Conservation (phyloP, 2,329 filamentous ascomycete species). For the Scortechinia acanthostroma region DNA sequence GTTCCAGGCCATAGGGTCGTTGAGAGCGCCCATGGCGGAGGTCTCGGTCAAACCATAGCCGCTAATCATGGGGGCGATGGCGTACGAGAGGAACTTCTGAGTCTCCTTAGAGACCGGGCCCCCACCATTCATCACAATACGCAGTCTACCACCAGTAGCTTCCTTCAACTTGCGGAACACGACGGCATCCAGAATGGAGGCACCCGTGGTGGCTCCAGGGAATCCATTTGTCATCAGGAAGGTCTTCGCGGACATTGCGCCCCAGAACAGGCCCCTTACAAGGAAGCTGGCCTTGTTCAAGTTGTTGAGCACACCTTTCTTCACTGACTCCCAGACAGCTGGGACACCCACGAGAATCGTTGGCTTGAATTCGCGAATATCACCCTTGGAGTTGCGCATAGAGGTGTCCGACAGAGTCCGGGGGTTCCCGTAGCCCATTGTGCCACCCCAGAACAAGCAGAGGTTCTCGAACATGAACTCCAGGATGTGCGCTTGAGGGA, state of each 20-base stretch:
- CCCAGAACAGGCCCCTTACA: constrained; percentile 69
- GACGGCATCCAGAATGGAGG: constrained; percentile 59
- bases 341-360: constrained; percentile 81
- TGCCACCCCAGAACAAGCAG: constrained; percentile 75
- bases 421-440: constrained; percentile 83
- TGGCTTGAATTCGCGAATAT: constrained; percentile 79
- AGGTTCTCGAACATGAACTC: constrained; percentile 88
- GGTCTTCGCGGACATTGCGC: constrained; percentile 42
- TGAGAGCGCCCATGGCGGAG: constrained; percentile 66
- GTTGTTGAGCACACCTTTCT: constrained; percentile 79
- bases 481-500: constrained; percentile 81
- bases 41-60: constrained; percentile 87
- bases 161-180: constrained; percentile 91
- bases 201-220: constrained; percentile 43
- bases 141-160: constrained; percentile 74
- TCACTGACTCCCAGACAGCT: constrained; percentile 83
- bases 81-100: constrained; percentile 79
- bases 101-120: constrained; percentile 80
- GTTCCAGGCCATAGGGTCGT: constrained; percentile 75
- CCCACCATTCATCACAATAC: constrained; percentile 79
- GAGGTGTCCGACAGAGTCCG: constrained; percentile 77
- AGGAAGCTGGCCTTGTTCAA: constrained; percentile 63
- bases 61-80: constrained; percentile 81
- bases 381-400: constrained; percentile 78
- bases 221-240: constrained; percentile 42